Evolutionary conservation across 2,329 filamentous ascomycete species (phyloP).

Genomic region (Aspergillus vadensis): DNA sequence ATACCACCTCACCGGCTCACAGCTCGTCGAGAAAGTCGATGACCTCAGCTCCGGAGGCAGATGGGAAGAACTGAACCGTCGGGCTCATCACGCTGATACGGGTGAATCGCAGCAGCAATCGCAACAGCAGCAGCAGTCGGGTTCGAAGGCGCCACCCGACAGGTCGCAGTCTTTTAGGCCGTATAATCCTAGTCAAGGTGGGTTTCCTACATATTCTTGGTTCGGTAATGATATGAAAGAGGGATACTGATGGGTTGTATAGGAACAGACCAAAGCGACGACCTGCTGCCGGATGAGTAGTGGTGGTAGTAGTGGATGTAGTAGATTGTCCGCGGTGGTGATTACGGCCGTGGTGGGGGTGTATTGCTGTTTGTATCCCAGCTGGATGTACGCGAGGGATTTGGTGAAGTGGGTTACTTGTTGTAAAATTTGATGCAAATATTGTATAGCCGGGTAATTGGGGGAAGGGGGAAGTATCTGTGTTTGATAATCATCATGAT

Average conservation of each 20-base stretch:
- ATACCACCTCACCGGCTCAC: conserved; percentile 4
- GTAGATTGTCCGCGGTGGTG: not conserved
- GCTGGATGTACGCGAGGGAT: not conserved
- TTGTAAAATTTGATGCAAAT: not conserved
- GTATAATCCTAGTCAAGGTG: not conserved
- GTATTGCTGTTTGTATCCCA: not conserved
- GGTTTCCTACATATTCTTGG: no score
- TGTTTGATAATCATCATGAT: not conserved
- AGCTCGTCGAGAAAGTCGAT: conserved; percentile 2
- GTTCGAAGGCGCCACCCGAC: not conserved
- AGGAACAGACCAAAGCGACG: not conserved
- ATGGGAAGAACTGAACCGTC: conserved; percentile 1
- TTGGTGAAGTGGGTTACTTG: not conserved
- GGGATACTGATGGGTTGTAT: no score
- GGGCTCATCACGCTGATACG: not conserved
- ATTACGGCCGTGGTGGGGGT: not conserved
- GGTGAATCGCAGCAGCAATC: not conserved
- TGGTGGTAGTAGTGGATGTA: not conserved
- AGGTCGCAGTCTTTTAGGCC: conserved; percentile 1
- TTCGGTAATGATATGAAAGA: no score
- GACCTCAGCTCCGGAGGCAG: not conserved
- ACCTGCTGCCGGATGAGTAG: conserved; percentile 2
- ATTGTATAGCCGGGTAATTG: not conserved
- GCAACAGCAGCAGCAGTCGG: not conserved
- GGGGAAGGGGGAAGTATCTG: not conserved